Evolutionary conservation across 2,329 filamentous ascomycete genomes (phyloP), one percentile per base, ranked within the genome.

Genomic region (Fusarium sublunatum): DNA sequence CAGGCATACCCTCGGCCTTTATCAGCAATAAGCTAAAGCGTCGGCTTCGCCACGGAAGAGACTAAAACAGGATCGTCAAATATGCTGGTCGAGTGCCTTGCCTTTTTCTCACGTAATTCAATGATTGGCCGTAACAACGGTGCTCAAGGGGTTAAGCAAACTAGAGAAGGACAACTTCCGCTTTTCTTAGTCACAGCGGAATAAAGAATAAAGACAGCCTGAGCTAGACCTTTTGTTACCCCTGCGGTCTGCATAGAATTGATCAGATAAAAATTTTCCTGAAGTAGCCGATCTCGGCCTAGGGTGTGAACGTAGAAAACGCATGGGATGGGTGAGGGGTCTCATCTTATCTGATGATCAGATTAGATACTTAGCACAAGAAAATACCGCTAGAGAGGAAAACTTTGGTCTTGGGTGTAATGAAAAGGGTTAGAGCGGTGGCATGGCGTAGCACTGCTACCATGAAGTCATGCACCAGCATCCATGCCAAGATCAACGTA

Each of bases 341-440:
- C 53, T 67, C 71, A 79, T 79, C 77, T 79, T 77, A 79, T 79
- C 77, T 73, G 77, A 79, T 79, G 66, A 79, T 79, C 77, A 76
- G 76, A 79, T 79, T 77, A 79, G 73, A 77, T 77, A 72, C 57
- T 65, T 54, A 29, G 38, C 32, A 31, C 53, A 22, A 63, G 39
- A 32, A 52, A 60, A 43, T 34, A 36, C 49, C 63, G 38, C 58
- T 51, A 63, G 40, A 58, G 40, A 55, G 24, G n/a, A 61, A 53
- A 45, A 52, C 19, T n/a, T 53, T 51, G 55, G 34, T 39, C 22
- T 43, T 19, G 15, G 48, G 24, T 31, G 34, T 32, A 25, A 38
- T 38, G 36, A 24, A 26, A 36, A 61, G 34, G 26, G 31, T 28
- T 43, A 51, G 32, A 32, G 46, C 24, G 35, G 44, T 15, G 11